phyloP scores from a whole-genome alignment of 495 filamentous ascomycete genomes.

The Penicillium parvum region DNA sequence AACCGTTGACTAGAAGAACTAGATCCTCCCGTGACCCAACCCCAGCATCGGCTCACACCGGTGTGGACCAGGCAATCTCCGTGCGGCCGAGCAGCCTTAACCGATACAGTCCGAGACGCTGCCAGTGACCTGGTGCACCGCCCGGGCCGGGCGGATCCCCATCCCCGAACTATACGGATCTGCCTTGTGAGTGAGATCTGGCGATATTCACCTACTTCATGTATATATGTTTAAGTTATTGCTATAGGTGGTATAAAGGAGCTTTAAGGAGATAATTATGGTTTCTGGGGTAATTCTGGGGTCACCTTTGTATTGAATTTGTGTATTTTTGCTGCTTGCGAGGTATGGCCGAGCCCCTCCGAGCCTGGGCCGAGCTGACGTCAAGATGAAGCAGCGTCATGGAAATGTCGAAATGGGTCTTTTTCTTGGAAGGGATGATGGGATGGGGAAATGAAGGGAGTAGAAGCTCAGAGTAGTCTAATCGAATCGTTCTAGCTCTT shows the following conservation, averaged over 20 bases:
- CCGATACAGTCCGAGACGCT: constrained; percentile 31
- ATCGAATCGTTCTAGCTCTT: too few species aligned
- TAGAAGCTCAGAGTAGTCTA: neutral
- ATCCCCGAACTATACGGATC: neutral
- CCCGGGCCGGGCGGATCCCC: constrained; percentile 12
- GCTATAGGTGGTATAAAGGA: neutral
- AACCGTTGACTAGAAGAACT: too few species aligned
- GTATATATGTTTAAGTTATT: neutral
- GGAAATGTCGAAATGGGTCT: too few species aligned
- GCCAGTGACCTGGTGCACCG: neutral
- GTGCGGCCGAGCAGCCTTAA: constrained; percentile 34
- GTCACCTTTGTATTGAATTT: neutral
- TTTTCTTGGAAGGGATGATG: too few species aligned
- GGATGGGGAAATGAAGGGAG: neutral
- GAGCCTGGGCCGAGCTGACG: constrained; percentile 29
- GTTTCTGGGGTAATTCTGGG: neutral
- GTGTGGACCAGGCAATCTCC: constrained; percentile 21
- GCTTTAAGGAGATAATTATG: neutral
- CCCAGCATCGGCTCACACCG: neutral
- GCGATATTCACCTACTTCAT: too few species aligned
- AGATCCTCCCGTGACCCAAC: neutral
- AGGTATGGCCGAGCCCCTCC: constrained; percentile 9
- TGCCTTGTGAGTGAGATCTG: too few species aligned
- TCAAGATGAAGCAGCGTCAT: constrained; percentile 9
- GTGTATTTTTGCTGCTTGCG: neutral